These are phyloP conservation scores for Moesziomyces parantarcticus DNA, from an alignment of 1,284 basidiomycete species.

Conservation along the genomic window DNA sequence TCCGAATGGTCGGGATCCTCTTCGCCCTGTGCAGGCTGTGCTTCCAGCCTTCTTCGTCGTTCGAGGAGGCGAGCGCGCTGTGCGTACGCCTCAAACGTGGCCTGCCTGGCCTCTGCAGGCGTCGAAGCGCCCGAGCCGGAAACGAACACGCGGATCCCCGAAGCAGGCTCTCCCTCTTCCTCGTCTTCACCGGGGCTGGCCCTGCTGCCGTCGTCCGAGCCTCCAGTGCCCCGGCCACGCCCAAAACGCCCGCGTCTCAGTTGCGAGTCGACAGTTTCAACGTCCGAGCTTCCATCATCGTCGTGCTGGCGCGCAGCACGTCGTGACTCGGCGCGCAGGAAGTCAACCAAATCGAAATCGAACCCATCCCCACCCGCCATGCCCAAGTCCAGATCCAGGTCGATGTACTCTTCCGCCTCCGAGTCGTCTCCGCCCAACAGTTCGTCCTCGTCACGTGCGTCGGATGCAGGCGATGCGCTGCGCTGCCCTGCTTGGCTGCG, in stretches of 20 bases:
- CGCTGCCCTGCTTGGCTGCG: slow-evolving; percentile 13
- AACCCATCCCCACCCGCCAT: slow-evolving; percentile 33
- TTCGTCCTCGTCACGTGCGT: neutral
- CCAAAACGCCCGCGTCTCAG: neutral
- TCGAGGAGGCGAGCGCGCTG: slow-evolving; percentile 31
- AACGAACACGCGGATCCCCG: slow-evolving; percentile 27
- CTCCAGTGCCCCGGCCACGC: slow-evolving; percentile 1
- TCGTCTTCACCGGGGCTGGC: slow-evolving; percentile 1
- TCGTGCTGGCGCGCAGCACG: slow-evolving; percentile 7
- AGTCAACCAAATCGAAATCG: slow-evolving; percentile 39
- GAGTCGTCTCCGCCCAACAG: slow-evolving; percentile 12
- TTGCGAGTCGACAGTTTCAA: neutral
- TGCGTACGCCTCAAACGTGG: slow-evolving; percentile 46
- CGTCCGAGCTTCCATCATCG: neutral
- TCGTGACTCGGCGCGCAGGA: slow-evolving; percentile 26
- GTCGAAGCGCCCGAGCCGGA: slow-evolving; percentile 37
- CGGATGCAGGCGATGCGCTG: slow-evolving; percentile 4
- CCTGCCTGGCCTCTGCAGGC: slow-evolving; percentile 34
- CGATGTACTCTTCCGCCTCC: slow-evolving; percentile 31
- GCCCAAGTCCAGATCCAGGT: slow-evolving; percentile 37
- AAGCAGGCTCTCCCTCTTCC: slow-evolving; percentile 2
- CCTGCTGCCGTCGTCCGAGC: slow-evolving; percentile 2
- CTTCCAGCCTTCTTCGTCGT: slow-evolving; percentile 24
- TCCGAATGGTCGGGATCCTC: slow-evolving; percentile 1
- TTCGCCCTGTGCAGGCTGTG: slow-evolving; percentile 4